These are phyloP conservation scores for Pleurotus ostreatus DNA, from an alignment of 768 basidiomycete genomes.

Conservation along the genomic window DNA sequence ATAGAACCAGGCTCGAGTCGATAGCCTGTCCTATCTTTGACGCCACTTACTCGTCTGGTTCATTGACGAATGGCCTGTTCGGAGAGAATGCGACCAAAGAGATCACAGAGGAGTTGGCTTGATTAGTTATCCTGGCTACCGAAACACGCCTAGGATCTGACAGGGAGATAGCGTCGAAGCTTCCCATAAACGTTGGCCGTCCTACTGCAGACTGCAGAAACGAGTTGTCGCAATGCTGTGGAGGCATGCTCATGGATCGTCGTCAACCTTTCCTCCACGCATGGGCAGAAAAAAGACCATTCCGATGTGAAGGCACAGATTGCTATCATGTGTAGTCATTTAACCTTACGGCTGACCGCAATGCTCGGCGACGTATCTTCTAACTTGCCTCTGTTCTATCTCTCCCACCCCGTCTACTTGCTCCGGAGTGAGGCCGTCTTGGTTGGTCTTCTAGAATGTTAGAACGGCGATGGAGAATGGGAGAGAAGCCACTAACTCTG, in stretches of 20 bases:
- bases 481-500: slow-evolving; percentile 51
- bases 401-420: slow-evolving; percentile 89
- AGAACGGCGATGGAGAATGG: slow-evolving; percentile 8
- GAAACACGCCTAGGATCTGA: no score
- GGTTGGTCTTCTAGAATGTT: slow-evolving; percentile 56
- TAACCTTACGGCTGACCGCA: slow-evolving; percentile 55
- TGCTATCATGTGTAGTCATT: neutral
- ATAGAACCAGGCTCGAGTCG: neutral
- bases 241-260: no score
- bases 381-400: slow-evolving; percentile 77
- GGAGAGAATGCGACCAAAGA: neutral
- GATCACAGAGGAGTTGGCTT: neutral
- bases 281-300: no score
- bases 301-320: no score
- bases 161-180: no score
- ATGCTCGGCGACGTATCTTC: slow-evolving; percentile 67
- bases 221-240: no score
- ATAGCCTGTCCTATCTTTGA: neutral
- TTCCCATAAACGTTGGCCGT: no score
- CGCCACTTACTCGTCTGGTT: neutral
- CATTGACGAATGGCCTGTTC: no score
- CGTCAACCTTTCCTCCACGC: no score
- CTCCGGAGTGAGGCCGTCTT: slow-evolving; percentile 85
- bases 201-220: no score
- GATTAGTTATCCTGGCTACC: no score